Percentiles rank a stretch among this genome's conserved stretches.
These are phyloP conservation scores for Craterostigma plantagineum DNA, from an alignment of 257 asterid species.

Conservation along the genomic window DNA sequence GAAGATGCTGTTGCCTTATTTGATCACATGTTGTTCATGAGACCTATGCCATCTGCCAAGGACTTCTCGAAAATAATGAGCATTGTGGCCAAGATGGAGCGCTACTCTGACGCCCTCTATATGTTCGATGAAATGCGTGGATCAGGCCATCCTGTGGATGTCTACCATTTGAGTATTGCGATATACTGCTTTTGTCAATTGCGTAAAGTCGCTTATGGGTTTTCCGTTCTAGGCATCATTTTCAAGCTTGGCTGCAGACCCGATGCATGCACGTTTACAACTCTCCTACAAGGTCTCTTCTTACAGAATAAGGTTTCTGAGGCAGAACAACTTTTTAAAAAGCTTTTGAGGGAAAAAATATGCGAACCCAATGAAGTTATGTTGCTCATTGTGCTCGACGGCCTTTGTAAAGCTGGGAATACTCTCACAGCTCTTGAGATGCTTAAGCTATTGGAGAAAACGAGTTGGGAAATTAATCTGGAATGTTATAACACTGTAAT, in stretches of 20 bases:
- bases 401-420: constrained; percentile 9
- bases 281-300: constrained; percentile 17
- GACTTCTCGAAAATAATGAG: constrained; percentile 11
- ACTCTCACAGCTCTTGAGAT: constrained; percentile 1
- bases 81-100: constrained; percentile 7
- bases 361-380: constrained; percentile 14
- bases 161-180: constrained; percentile 9
- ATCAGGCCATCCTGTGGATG: constrained; percentile 7
- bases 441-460: neutral
- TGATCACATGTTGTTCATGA: constrained; percentile 7
- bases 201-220: constrained; percentile 12
- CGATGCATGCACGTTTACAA: constrained; percentile 7
- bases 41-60: constrained; percentile 14
- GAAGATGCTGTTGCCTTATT: constrained; percentile 15
- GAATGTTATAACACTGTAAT: constrained; percentile 1
- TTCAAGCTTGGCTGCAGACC: constrained; percentile 16
- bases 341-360: neutral
- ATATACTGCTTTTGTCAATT: constrained; percentile 12
- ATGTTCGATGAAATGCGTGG: constrained; percentile 15
- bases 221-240: constrained; percentile 12
- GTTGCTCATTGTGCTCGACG: constrained; percentile 5
- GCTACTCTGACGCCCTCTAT: constrained; percentile 11
- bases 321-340: constrained; percentile 5
- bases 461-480: neutral
- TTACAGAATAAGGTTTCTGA: neutral